Evolutionary conservation across 495 filamentous ascomycete species (phyloP), one percentile per base, ranked within the genome.

Genomic region (Evernia prunastri): DNA sequence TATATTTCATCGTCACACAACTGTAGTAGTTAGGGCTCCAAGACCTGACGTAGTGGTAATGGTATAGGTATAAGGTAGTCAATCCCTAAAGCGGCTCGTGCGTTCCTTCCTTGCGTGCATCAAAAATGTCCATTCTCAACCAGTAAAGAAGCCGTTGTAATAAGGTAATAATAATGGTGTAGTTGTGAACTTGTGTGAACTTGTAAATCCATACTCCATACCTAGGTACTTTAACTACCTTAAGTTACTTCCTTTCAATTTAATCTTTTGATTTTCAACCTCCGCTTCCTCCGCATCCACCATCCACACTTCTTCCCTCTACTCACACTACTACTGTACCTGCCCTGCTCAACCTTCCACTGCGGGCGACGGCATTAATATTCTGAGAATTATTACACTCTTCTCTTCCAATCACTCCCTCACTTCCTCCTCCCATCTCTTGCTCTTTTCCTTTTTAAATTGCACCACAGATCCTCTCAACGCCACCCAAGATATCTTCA

Each of bases 401-500:
- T 17, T 29, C 31, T 43, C 59, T 49, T 27, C 42, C n/a, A 12
- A 47, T 36, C n/a, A 23, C 25, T 5, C 31, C 13, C 27, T 37
- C 27, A 63, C 31, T 29, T 40, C 49, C 49, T 40, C 37, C 36
- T 18, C 29, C 20, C 13, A 20, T 31, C 36, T 18, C 4, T 53
- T 23, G 20, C 43, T n/a, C 8, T 61, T 36, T 23, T n/a, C 23
- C n/a, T 47, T 42, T 36, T 35, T 43, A 42, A n/a, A n/a, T n/a
- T 25, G 18, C 39, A n/a, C 43, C 20, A 35, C 27, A 18, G 12
- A 53, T 35, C 23, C 4, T 53, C 31, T 31, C 29, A 61, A 43
- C 60, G 60, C 60, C 60, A 63, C 60, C 49, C 37, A 56, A 31
- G 25, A 42, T 40, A 17, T 43, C 56, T 42, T 20, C 17, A 42